Base-by-base conservation (phyloP, 2,329 filamentous ascomycete genomes). In the Pseudopyrenochaeta lycopersici region DNA sequence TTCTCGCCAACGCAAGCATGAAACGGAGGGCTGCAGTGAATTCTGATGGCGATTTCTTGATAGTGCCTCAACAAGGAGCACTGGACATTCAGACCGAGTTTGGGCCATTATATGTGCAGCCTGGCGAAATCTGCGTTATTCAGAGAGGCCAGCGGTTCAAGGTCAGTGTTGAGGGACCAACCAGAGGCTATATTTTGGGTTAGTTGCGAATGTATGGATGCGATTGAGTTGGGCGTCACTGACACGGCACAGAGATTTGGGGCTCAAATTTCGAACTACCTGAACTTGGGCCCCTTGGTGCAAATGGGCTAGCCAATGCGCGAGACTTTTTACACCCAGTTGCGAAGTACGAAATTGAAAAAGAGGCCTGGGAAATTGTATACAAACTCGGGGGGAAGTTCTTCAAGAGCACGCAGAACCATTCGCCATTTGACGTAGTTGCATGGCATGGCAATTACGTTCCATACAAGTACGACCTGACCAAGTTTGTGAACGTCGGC, bases 391-490 rank as follows among this genome's bases (percentile, higher is more conserved):
- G 86, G 69, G 87, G 88, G 61, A 79, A 81, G 41, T 83, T 91
- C 45, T 92, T 90, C 76, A 77, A 79, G 32, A 87, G 87, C 6
- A 80, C 72, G 36, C 90, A 92, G 75, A 73, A 81, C 10, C 90
- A 92, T 71, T 88, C 87, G 0, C 90, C 90, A 0, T 93, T 92
- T 66, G 90, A 93, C 64, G 85, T 93, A 0, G 90, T 92, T 2
- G 89, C 87, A 2, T 93, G 90, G 90, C 90, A 93, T 69, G 90
- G 90, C 39, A 90, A 86, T 58, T 92, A 92, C 76, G 66, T 71
- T 56, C 90, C 90, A 0, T 91, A 87, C 82, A 93, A 93, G 76
- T 93, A 93, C 77, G 90, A 92, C 66, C 82, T 93, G 1, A 88
- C 88, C 21, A 85, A 89, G 29, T 93, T 92, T 81, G 90, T 88